Conservation (phyloP, 208 protist genomes). For the Vickermania spadyakhi region DNA sequence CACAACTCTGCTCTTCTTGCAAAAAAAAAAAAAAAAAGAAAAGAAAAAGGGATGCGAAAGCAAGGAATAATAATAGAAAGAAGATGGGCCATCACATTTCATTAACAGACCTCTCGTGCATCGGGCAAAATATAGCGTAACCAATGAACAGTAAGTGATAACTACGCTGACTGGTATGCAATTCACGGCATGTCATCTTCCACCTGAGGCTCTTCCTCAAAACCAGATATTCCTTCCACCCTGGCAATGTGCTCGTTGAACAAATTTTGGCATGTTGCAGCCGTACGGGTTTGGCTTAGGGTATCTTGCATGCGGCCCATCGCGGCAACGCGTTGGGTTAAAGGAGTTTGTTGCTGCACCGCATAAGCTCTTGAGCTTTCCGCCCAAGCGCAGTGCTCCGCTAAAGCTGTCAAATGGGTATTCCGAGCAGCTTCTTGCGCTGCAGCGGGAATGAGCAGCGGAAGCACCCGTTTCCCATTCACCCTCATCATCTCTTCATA, state of each 20-base stretch:
- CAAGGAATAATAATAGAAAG: no score
- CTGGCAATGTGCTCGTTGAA: conserved; percentile 74
- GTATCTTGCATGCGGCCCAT: conserved; percentile 87
- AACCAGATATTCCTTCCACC: conserved; percentile 67
- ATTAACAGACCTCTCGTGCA: no score
- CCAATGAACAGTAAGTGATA: no score
- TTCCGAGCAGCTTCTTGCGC: conserved; percentile 39
- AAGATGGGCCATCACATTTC: no score
- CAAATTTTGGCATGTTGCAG: conserved; percentile 46
- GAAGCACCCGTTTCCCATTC: conserved; percentile 76
- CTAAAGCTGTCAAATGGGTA: conserved; percentile 62
- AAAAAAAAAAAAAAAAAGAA: background rate
- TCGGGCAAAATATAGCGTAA: no score
- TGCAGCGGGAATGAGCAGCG: conserved; percentile 64
- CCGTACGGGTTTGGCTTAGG: conserved; percentile 55
- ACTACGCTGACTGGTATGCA: conserved; percentile 15
- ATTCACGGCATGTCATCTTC: no score
- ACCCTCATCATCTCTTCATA: conserved; percentile 84
- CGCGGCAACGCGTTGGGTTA: conserved; percentile 73
- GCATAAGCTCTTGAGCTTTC: conserved; percentile 62
- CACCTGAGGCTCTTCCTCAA: conserved; percentile 70
- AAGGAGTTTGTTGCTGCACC: conserved; percentile 77
- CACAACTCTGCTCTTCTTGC: background rate
- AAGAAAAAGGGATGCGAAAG: background rate
- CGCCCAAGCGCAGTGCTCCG: conserved; percentile 74